Conservation (phyloP, 169 alveolate genomes). For the Eimeria falciformis region DNA sequence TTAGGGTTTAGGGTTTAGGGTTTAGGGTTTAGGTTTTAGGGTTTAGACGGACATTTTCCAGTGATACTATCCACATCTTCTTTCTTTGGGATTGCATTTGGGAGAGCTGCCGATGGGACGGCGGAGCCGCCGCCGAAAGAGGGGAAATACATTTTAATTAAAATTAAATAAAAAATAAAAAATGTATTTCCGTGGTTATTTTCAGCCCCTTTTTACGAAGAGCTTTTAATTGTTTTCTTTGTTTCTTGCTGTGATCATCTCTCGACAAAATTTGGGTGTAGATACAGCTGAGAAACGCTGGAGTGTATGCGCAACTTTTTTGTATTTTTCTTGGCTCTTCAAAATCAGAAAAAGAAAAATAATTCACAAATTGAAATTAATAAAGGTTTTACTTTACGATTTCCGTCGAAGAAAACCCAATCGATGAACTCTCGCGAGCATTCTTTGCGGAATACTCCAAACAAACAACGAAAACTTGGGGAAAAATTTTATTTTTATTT, state of each 20-base stretch:
- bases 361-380: neutral
- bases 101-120: conserved; percentile 39
- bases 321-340: neutral
- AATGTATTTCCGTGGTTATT: no score
- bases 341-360: neutral
- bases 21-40: no score
- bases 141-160: conserved; percentile 61
- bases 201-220: no score
- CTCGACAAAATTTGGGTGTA: no score
- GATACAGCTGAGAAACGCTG: no score
- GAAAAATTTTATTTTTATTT: no score
- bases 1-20: no score
- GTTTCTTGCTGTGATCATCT: no score
- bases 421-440: neutral
- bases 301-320: neutral
- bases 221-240: no score
- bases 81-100: conserved; percentile 16
- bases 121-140: conserved; percentile 66
- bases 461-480: neutral
- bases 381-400: neutral
- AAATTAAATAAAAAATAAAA: neutral
- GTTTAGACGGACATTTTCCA: conserved; percentile 63
- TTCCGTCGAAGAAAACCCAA: neutral
- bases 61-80: conserved; percentile 75
- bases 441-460: no score